Percentiles rank a stretch among this genome's conserved stretches.
Conservation (phyloP, 2,329 filamentous ascomycete species). For the Zymoseptoria tritici region DNA sequence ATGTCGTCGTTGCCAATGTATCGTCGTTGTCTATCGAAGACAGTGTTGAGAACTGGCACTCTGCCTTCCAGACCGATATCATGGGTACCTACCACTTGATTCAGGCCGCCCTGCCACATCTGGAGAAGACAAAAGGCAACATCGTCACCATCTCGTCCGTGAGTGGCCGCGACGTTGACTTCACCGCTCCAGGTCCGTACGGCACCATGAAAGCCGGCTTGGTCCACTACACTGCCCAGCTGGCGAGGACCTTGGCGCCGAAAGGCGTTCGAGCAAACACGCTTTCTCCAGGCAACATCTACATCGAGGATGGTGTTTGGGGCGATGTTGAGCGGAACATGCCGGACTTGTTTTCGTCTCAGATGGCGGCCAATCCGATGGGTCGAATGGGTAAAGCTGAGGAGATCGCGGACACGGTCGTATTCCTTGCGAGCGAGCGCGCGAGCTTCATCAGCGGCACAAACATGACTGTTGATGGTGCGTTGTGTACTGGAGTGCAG, state of each 20-base stretch:
- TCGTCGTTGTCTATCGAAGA: slow-evolving; percentile 27
- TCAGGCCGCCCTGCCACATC: slow-evolving; percentile 27
- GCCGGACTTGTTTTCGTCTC: slow-evolving; percentile 26
- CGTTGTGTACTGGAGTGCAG: slow-evolving; percentile 24
- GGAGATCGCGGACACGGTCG: slow-evolving; percentile 44
- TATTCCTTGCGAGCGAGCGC: slow-evolving; percentile 33
- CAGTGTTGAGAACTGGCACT: slow-evolving; percentile 18
- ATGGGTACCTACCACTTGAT: slow-evolving; percentile 29
- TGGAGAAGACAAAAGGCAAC: slow-evolving; percentile 30
- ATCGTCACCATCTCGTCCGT: slow-evolving; percentile 33
- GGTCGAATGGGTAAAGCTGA: slow-evolving; percentile 42
- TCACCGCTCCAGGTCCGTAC: slow-evolving; percentile 32
- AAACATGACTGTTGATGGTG: slow-evolving; percentile 28
- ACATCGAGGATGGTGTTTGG: slow-evolving; percentile 32
- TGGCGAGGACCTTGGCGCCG: slow-evolving; percentile 30
- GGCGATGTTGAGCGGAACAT: slow-evolving; percentile 27
- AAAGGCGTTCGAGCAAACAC: slow-evolving; percentile 33
- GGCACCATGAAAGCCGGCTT: slow-evolving; percentile 32
- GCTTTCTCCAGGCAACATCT: slow-evolving; percentile 28
- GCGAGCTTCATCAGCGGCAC: slow-evolving; percentile 25
- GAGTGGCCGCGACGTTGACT: slow-evolving; percentile 32
- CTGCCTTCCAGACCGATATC: slow-evolving; percentile 30
- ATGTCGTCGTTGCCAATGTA: slow-evolving; percentile 27
- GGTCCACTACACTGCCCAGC: slow-evolving; percentile 31
- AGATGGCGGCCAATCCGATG: slow-evolving; percentile 32